Base-by-base conservation (phyloP, 1,139 yeast species). In the Candida freyschussii region DNA sequence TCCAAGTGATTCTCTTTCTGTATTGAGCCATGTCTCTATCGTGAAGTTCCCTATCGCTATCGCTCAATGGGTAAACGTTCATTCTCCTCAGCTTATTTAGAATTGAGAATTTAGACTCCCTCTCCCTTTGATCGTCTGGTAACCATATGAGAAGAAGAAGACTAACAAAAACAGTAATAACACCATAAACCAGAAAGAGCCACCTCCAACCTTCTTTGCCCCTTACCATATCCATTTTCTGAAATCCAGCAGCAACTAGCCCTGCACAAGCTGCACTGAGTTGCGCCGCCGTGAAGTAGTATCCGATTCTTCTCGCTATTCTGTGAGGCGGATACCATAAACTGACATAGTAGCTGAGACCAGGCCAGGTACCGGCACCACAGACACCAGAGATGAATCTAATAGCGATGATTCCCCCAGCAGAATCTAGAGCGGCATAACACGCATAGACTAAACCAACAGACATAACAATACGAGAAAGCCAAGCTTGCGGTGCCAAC, bases 311-410 rank as follows among this genome's bases (percentile, higher is more conserved):
- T 45, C 76, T 70, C 4, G 94, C 83, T 45, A 78, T 73, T 38
- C 93, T 67, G 31, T 82, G 79, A 34, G 79, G 73, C 2, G 95
- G 95, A 51, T 86, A 86, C 93, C 95, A 86, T 47, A 84, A 64
- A 1, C 89, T 75, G 27, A 86, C 68, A 50, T 84, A 86, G 59
- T 84, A 85, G 16, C 89, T 78, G 78, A 86, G 67, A 9, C 95
- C 96, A 1, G 96, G 96, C 95, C 95, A 86, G 3, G 87, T 78
- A 23, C 96, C 96, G 9, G 95, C 95, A 31, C 87, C 87, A 39
- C 81, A 83, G 39, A 81, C 51, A 29, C 96, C 96, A 16, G 84
- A 72, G 39, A 86, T 68, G 37, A 85, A 75, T 43, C 95, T 69
- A 27, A 77, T 60, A 4, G 89, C 94, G 33, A 78, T 75, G 18